Evolutionary conservation across 1,284 basidiomycete genomes (phyloP), one percentile per base, ranked within the genome.

Genomic region (Papiliotrema terrestris): DNA sequence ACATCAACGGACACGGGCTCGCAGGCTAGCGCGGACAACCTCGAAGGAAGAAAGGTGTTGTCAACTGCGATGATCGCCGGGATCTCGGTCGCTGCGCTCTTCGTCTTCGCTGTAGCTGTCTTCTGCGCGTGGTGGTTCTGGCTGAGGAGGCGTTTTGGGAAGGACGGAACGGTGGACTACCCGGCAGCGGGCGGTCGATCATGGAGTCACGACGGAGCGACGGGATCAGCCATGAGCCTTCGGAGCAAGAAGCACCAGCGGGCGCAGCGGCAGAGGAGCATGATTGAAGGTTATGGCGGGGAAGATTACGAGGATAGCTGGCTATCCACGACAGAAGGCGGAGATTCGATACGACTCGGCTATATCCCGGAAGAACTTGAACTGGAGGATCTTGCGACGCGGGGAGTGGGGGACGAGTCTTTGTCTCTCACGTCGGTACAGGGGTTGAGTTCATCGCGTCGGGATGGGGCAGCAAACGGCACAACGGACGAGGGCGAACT

Each of bases 91-190:
- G 58, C 71, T 0, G 75, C 72, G 3, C 72, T 73, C 51, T 69
- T 76, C 48, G 67, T 68, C 13, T 26, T 77, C 11, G 71, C 71
- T 0, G 71, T 69, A 0, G 65, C 45, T 2, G 61, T 68, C 1
- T 75, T 76, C 56, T 71, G 68, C 52, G 70, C 66, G 2, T 76
- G 75, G 72, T 74, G 69, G 66, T 75, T 74, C 65, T 73, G 70
- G 65, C 65, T 71, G 9, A 67, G 74, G 15, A 59, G 72, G 26
- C 72, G 72, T 45, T 65, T 68, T n/a, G 75, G 74, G 14, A 61
- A 62, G 2, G 35, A 56, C 13, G 74, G 74, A 6, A 56, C 60
- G 6, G 68, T 72, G 20, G 58, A 59, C 13, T 73, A 71, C 58
- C 51, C 57, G 14, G 55, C 51, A 42, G 29, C 15, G 5, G 15